A percentile compares a stretch with the other conserved stretches of the same genome.
phyloP scores from a whole-genome alignment of 2,329 filamentous ascomycete species.

The Rhinocladiella mackenziei region DNA sequence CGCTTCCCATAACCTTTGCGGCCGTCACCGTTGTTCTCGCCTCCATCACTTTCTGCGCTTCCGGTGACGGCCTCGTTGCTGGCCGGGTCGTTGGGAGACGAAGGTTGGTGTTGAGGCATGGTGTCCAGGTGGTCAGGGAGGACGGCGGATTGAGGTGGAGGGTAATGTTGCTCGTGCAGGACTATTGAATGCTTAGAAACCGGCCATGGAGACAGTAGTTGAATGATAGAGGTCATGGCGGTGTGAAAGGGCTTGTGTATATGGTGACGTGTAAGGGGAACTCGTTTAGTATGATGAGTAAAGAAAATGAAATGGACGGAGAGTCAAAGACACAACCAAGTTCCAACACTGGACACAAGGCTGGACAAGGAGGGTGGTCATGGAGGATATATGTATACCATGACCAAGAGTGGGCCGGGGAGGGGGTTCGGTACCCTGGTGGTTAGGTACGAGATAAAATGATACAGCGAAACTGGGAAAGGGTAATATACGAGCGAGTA shows the following conservation, averaged over 20 bases:
- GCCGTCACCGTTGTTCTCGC: conserved; percentile 49
- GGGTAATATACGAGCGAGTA: conserved; percentile 13
- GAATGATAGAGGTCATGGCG: conserved; percentile 31
- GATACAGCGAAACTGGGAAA: conserved; percentile 11
- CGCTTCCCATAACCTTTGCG: conserved; percentile 72
- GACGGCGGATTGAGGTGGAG: conserved; percentile 20
- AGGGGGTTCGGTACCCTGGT: conserved; percentile 13
- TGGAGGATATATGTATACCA: conserved; percentile 26
- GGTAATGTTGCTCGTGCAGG: conserved; percentile 28
- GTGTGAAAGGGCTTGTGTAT: conserved; percentile 3
- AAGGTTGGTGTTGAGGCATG: conserved; percentile 24
- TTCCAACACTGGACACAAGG: conserved; percentile 17
- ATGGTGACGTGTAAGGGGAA: conserved; percentile 8
- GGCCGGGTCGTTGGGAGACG: conserved; percentile 20
- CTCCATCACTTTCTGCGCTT: conserved; percentile 43
- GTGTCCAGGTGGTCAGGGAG: conserved; percentile 19
- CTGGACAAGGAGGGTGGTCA: conserved; percentile 14
- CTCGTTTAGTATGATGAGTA: neutral
- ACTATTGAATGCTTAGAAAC: conserved; percentile 31
- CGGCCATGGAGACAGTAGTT: conserved; percentile 29
- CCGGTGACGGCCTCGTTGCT: conserved; percentile 22
- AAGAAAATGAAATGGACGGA: conserved; percentile 4
- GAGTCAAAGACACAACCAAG: conserved; percentile 9
- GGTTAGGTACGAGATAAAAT: conserved; percentile 11
- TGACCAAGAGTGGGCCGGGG: conserved; percentile 7